These are phyloP conservation scores for Guillardia theta DNA, from an alignment of 78 protist genomes.

Conservation along the genomic window DNA sequence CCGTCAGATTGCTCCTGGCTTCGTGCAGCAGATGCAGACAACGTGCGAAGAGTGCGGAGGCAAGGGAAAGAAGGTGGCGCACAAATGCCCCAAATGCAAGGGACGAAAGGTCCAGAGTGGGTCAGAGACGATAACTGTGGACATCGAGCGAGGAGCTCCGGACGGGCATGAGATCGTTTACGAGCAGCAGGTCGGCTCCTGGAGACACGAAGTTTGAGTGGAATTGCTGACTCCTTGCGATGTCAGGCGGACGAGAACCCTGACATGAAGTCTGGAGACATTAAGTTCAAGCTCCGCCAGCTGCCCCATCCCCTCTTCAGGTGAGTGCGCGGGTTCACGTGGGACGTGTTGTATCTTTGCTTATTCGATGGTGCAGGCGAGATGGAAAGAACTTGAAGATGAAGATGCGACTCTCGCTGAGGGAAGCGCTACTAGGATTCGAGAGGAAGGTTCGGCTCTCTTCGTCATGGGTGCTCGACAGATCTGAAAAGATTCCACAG, in stretches of 20 bases:
- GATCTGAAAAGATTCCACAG: too few species aligned
- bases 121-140: not conserved
- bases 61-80: not conserved
- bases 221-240: too few species aligned
- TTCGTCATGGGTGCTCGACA: too few species aligned
- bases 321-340: too few species aligned
- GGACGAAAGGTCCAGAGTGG: not conserved
- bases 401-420: not conserved
- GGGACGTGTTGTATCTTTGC: too few species aligned
- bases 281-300: not conserved
- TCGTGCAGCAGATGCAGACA: constrained; percentile 15
- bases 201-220: too few species aligned
- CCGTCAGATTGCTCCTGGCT: not conserved
- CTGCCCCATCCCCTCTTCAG: not conserved
- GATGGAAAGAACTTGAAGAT: not conserved
- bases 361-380: too few species aligned
- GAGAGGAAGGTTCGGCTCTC: not conserved
- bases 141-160: not conserved
- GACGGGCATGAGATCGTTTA: not conserved
- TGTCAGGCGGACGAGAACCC: not conserved
- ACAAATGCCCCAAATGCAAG: not conserved
- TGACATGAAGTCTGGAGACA: not conserved
- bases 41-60: not conserved
- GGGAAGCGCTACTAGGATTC: constrained; percentile 23
- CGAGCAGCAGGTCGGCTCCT: not conserved